phyloP scores from a whole-genome alignment of 257 asterid species.

The Apocynum venetum region DNA sequence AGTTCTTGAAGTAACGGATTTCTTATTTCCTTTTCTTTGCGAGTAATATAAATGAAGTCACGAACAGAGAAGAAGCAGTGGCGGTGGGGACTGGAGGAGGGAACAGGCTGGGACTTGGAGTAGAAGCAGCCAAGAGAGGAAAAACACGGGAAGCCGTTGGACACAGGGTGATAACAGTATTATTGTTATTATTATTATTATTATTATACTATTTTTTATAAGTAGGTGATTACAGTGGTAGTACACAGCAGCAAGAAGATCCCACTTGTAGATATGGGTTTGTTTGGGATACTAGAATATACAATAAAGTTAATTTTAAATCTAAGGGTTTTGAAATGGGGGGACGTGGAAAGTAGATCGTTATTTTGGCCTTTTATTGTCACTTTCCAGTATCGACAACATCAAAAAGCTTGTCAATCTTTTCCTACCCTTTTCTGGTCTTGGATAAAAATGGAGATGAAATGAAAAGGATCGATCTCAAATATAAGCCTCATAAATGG shows the following conservation, averaged over 20 bases:
- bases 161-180: background rate
- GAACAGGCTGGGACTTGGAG: too few species aligned
- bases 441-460: background rate
- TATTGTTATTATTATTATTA: too few species aligned
- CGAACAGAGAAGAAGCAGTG: slow-evolving; percentile 3
- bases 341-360: slow-evolving; percentile 2
- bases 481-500: background rate
- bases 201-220: too few species aligned
- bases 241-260: background rate
- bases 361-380: slow-evolving; percentile 14
- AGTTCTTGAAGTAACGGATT: background rate
- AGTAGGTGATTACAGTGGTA: too few species aligned
- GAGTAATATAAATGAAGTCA: background rate
- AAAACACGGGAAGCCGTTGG: background rate
- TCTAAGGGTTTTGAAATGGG: background rate
- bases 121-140: background rate
- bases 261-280: background rate
- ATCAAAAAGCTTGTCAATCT: background rate
- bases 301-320: background rate
- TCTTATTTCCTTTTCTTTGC: background rate
- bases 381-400: background rate
- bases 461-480: background rate
- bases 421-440: background rate
- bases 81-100: background rate
- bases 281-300: slow-evolving; percentile 21